Evolutionary conservation across 192 early-diverging fungal genomes (phyloP).

Genomic region (Piromyces finnis): DNA sequence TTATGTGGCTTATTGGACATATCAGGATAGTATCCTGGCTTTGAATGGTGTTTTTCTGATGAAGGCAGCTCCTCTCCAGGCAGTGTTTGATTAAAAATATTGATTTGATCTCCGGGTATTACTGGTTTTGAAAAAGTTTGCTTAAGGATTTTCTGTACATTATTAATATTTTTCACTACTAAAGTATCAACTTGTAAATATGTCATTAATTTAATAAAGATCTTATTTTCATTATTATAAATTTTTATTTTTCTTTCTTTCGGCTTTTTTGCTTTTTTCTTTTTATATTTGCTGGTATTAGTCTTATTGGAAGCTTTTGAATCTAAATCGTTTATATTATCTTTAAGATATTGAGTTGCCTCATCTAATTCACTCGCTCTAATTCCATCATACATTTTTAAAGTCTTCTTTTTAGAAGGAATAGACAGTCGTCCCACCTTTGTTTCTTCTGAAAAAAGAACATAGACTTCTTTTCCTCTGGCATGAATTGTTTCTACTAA

Average conservation of each 20-base stretch:
- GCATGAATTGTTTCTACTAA: not conserved
- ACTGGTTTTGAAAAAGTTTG: not conserved
- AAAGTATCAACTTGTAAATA: not conserved
- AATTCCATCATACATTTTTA: too few relatives aligned
- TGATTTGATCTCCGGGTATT: not conserved
- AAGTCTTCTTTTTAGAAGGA: too few relatives aligned
- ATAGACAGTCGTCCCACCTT: not conserved
- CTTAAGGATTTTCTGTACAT: not conserved
- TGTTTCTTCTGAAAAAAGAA: not conserved
- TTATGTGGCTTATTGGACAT: not conserved
- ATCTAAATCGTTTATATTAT: too few relatives aligned
- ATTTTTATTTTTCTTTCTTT: not conserved
- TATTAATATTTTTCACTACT: not conserved
- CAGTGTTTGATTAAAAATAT: not conserved
- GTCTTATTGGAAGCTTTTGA: too few relatives aligned
- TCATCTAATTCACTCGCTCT: too few relatives aligned
- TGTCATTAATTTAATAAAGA: not conserved
- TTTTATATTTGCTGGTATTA: not conserved
- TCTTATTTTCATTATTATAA: not conserved
- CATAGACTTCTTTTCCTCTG: not conserved
- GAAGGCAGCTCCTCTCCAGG: not conserved
- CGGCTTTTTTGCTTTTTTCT: not conserved
- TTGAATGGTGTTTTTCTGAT: not conserved
- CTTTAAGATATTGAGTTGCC: too few relatives aligned
- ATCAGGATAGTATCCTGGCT: not conserved